Conservation (phyloP, 257 asterid genomes). For the Fraxinus americana region DNA sequence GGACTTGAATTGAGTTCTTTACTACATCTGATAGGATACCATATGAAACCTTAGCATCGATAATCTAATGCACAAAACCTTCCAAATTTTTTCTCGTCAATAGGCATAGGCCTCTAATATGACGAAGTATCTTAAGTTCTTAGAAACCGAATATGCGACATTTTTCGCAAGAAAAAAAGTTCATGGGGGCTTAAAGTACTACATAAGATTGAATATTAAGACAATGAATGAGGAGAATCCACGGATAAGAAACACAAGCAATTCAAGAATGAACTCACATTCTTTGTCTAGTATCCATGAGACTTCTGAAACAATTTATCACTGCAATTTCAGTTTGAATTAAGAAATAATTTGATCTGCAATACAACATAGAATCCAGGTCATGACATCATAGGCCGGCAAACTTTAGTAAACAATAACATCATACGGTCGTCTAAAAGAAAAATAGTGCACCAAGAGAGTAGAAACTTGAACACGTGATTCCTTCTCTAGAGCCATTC, state of each 20-base stretch:
- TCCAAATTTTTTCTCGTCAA: not conserved
- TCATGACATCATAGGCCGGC: not conserved
- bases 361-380: not conserved
- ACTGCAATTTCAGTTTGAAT: constrained; percentile 18
- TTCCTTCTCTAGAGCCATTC: not conserved
- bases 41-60: no score
- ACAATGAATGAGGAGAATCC: not conserved
- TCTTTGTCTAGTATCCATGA: constrained; percentile 48
- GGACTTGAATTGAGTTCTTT: no score
- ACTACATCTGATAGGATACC: no score
- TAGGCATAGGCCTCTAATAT: no score
- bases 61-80: no score
- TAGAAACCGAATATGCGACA: not conserved
- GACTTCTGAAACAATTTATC: constrained; percentile 29
- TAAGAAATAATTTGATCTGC: not conserved
- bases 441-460: not conserved
- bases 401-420: not conserved
- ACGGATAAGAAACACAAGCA: not conserved
- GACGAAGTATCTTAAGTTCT: not conserved
- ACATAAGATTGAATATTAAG: not conserved
- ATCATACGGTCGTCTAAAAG: not conserved
- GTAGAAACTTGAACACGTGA: not conserved
- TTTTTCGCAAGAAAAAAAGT: no score
- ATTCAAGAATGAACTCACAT: constrained; percentile 35
- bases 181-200: not conserved